These are phyloP conservation scores for Hemileia vastatrix DNA, from an alignment of 1,284 basidiomycete genomes.

Conservation along the genomic window DNA sequence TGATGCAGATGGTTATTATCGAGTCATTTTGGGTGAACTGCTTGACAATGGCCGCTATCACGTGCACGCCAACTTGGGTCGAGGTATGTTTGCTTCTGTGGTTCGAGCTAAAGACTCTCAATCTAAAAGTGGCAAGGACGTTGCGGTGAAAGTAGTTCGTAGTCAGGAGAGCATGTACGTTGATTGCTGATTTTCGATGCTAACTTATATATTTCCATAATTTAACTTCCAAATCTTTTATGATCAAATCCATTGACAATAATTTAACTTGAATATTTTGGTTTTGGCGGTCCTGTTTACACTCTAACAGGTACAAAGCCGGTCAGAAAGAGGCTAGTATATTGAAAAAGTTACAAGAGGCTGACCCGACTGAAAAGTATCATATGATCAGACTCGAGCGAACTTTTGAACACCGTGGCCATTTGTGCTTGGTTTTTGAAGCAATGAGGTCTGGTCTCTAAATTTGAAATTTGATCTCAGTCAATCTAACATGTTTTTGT, in stretches of 20 bases:
- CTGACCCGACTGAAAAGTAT: constrained; percentile 93
- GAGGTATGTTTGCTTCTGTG: constrained; percentile 97
- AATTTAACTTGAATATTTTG: background rate
- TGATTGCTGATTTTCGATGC: constrained; percentile 6
- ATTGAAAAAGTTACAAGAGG: constrained; percentile 69
- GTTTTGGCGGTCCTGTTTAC: background rate
- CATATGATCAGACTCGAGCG: constrained; percentile 82
- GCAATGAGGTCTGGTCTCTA: constrained; percentile 80
- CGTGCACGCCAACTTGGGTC: constrained; percentile 84
- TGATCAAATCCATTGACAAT: no score
- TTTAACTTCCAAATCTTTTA: no score
- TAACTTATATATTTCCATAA: constrained; percentile 1
- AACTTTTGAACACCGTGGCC: constrained; percentile 93
- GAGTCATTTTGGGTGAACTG: constrained; percentile 84
- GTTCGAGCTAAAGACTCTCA: constrained; percentile 58
- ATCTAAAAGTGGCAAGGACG: constrained; percentile 55
- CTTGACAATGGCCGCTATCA: constrained; percentile 88
- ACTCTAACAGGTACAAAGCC: constrained; percentile 69
- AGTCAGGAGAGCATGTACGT: constrained; percentile 93
- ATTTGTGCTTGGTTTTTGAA: constrained; percentile 94
- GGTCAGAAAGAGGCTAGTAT: constrained; percentile 87
- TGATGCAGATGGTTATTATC: constrained; percentile 92
- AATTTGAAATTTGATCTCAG: constrained; percentile 31
- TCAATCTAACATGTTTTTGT: background rate
- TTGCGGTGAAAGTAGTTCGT: constrained; percentile 95